Evolutionary conservation across 305 asterid genomes (phyloP).

Genomic region (Fraxinus platypoda): DNA sequence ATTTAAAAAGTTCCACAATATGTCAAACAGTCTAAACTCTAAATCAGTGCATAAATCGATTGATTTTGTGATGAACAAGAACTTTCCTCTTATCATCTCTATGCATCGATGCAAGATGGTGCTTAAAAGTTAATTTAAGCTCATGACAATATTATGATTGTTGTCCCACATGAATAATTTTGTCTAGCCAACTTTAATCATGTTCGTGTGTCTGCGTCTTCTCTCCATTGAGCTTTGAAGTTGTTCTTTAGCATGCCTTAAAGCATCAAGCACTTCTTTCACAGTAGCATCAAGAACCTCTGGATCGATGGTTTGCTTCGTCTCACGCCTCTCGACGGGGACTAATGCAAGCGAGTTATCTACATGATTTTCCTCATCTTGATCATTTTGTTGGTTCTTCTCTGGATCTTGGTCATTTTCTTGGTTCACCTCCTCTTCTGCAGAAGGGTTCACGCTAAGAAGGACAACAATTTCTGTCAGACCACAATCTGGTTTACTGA

Average conservation of each 20-base stretch:
- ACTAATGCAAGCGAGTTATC: slow-evolving; percentile 66
- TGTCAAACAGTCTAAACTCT: neutral
- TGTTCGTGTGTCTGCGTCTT: slow-evolving; percentile 19
- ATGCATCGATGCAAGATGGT: neutral
- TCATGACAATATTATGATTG: neutral
- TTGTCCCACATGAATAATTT: neutral
- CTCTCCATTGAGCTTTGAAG: slow-evolving; percentile 60
- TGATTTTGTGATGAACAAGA: neutral
- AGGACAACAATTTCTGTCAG: neutral
- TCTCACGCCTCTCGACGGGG: slow-evolving; percentile 24
- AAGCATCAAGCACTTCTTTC: slow-evolving; percentile 58
- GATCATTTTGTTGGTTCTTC: neutral
- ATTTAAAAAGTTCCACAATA: neutral
- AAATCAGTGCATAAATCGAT: neutral
- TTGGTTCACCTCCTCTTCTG: slow-evolving; percentile 21
- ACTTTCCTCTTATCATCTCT: neutral
- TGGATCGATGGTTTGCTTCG: slow-evolving; percentile 39
- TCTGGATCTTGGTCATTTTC: slow-evolving; percentile 31
- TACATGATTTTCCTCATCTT: slow-evolving; percentile 16
- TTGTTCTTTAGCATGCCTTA: slow-evolving; percentile 58
- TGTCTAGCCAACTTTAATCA: slow-evolving; percentile 47
- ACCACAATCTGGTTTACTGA: neutral
- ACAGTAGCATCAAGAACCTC: slow-evolving; percentile 63
- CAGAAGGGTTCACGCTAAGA: slow-evolving; percentile 9
- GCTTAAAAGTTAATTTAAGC: neutral